A percentile compares a stretch with the other conserved stretches of the same genome.
These are phyloP conservation scores for Murraya paniculata DNA, from an alignment of 345 rosid genomes.

Conservation along the genomic window DNA sequence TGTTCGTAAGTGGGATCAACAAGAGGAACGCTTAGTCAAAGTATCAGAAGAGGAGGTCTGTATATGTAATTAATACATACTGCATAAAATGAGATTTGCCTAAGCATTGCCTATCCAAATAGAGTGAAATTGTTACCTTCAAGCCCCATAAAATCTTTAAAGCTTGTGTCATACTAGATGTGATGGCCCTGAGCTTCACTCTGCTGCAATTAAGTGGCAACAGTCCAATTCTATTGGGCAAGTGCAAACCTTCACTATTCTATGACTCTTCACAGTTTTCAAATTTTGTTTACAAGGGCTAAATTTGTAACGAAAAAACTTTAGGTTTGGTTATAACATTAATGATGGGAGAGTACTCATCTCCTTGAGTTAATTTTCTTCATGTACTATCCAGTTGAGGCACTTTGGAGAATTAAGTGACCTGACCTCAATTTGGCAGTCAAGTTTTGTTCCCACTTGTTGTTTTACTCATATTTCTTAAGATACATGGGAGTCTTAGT, in stretches of 20 bases:
- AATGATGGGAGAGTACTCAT: not conserved
- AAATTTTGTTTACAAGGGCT: not conserved
- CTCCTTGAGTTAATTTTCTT: not conserved
- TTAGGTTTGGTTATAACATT: not conserved
- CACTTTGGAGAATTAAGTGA: not conserved
- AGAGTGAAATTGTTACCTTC: not conserved
- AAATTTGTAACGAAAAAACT: not conserved
- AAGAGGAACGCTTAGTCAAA: conserved; percentile 61
- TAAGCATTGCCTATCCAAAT: not conserved
- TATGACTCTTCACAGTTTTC: not conserved
- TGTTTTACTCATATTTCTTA: not conserved
- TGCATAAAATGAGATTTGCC: not conserved
- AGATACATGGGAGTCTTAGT: not conserved
- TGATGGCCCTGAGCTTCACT: not conserved
- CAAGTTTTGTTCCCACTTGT: not conserved
- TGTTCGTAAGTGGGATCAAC: conserved; percentile 73
- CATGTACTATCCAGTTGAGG: not conserved
- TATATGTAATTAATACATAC: not conserved
- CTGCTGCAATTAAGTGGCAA: not conserved
- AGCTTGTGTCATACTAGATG: not conserved
- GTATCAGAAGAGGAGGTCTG: conserved; percentile 84
- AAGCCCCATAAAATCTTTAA: not conserved
- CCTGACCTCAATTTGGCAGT: not conserved
- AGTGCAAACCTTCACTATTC: not conserved
- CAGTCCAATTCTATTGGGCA: not conserved